These are phyloP conservation scores for Euphorbia peplus DNA, from an alignment of 345 rosid genomes.

Conservation along the genomic window DNA sequence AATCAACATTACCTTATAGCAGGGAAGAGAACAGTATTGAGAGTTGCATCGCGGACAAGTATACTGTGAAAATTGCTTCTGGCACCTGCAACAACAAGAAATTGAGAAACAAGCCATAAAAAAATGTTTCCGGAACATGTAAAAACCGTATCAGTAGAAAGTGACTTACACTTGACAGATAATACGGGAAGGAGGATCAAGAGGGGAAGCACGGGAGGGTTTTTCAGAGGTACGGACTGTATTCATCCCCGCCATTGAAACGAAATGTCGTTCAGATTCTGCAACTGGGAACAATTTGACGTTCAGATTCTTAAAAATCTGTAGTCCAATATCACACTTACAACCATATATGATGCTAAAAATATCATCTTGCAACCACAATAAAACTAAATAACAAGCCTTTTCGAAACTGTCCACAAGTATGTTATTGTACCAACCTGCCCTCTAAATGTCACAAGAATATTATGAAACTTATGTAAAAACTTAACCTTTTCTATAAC, in stretches of 20 bases:
- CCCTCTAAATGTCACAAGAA: too few species aligned
- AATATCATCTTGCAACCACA: too few species aligned
- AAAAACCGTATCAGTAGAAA: background rate
- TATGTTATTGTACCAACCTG: too few species aligned
- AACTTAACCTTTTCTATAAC: too few species aligned
- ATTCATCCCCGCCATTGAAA: conserved; percentile 1
- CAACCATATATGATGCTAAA: too few species aligned
- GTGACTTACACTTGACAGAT: conserved; percentile 74
- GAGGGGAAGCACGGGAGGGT: conserved; percentile 34
- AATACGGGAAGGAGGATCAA: conserved; percentile 50
- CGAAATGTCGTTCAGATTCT: background rate
- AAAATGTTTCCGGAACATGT: background rate
- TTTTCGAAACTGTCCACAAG: too few species aligned
- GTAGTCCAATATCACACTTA: too few species aligned
- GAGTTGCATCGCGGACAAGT: conserved; percentile 95
- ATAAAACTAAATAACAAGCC: too few species aligned
- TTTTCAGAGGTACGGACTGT: conserved; percentile 3
- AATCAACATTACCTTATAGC: conserved; percentile 40
- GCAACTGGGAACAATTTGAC: too few species aligned
- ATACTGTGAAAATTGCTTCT: conserved; percentile 86
- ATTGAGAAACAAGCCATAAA: background rate
- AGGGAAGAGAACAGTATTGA: conserved; percentile 75
- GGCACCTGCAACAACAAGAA: conserved; percentile 49
- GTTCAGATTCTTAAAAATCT: too few species aligned
- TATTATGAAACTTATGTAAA: too few species aligned